Base-by-base conservation (phyloP, 2,329 filamentous ascomycete genomes). In the Alternaria ventricosa region DNA sequence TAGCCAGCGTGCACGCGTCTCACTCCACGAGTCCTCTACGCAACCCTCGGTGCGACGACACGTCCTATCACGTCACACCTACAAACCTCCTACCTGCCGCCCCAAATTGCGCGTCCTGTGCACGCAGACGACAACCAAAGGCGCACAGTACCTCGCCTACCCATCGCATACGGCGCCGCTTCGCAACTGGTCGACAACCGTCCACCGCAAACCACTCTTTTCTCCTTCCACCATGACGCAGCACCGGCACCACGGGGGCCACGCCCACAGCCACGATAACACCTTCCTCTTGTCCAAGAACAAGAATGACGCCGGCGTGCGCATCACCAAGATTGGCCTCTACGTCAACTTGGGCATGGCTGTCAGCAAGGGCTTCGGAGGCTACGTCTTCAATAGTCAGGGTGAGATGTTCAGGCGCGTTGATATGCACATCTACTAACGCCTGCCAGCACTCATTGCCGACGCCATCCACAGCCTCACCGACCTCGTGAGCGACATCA, bases 381-480 rank as follows among this genome's bases (percentile, higher is more conserved):
- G 96, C 71, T 97, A 96, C 83, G 84, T 91, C 70, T 98, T 99
- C 85, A 94, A 97, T 81, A 97, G 94, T 47, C 94, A 97, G 82
- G 83, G 79, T 78, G 69, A 67, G 73, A 65, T 23, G 46, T 28
- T 10, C 9, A 54, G 4, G 28, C 53, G 56, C 18, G 30, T 22
- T 30, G 25, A n/a, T 23, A 13, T 36, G 22, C 5, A 23, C 15
- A 3, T 50, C 36, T 55, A 47, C 75, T 79, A 54, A 78, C 66
- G n/a, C 13, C 47, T 3, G 44, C 72, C 75, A 77, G 91, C 93
- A 62, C 92, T 97, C 85, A 85, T 94, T 63, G 94, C 96, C 76
- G 96, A 99, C 80, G 96, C 93, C 60, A 95, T 97, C 83, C 96
- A 99, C 83, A 95, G 94, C 74, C 87, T 98, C 70, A 97, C 95